A percentile compares a stretch with the other conserved stretches of the same genome.
phyloP scores from a whole-genome alignment of 2,329 filamentous ascomycete genomes.

The Xylariaceae sp. region DNA sequence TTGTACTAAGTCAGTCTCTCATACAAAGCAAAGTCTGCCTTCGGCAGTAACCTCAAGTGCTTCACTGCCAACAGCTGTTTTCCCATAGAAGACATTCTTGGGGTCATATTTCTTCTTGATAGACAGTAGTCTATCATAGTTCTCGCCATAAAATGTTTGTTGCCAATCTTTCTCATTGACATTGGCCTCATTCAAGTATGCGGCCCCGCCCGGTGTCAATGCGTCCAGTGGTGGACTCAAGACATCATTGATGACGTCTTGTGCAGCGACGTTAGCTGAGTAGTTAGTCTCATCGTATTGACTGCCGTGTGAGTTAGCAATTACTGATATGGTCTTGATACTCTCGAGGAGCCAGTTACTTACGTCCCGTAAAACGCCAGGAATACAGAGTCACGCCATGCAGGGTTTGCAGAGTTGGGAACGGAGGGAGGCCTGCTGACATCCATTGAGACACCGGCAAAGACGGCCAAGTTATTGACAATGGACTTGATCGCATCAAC shows the following conservation, averaged over 20 bases:
- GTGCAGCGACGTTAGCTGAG: constrained; percentile 15
- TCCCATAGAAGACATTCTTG: constrained; percentile 35
- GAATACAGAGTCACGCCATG: constrained; percentile 31
- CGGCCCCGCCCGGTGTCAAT: constrained; percentile 17
- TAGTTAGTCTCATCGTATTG: constrained; percentile 1
- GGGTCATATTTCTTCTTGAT: constrained; percentile 42
- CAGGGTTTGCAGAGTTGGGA: constrained; percentile 30
- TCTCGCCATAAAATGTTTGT: constrained; percentile 32
- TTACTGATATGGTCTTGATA: not conserved
- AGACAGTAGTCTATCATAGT: constrained; percentile 28
- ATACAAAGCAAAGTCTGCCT: constrained; percentile 34
- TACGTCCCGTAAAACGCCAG: constrained; percentile 24
- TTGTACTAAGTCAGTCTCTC: too few species aligned
- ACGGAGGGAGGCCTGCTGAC: constrained; percentile 20
- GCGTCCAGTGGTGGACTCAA: constrained; percentile 21
- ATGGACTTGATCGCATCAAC: constrained; percentile 28
- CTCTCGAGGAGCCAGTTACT: constrained; percentile 6
- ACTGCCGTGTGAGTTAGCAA: constrained; percentile 4
- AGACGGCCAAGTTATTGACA: constrained; percentile 25
- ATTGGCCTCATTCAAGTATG: constrained; percentile 39
- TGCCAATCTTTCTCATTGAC: constrained; percentile 28
- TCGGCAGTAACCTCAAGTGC: constrained; percentile 34
- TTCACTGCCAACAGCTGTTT: constrained; percentile 39
- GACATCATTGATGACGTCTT: constrained; percentile 25
- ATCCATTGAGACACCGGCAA: constrained; percentile 26